Percentiles rank a stretch among this genome's conserved stretches.
These are phyloP conservation scores for Schizochytrium sp. DNA, from an alignment of 108 stramenopile species.

Conservation along the genomic window DNA sequence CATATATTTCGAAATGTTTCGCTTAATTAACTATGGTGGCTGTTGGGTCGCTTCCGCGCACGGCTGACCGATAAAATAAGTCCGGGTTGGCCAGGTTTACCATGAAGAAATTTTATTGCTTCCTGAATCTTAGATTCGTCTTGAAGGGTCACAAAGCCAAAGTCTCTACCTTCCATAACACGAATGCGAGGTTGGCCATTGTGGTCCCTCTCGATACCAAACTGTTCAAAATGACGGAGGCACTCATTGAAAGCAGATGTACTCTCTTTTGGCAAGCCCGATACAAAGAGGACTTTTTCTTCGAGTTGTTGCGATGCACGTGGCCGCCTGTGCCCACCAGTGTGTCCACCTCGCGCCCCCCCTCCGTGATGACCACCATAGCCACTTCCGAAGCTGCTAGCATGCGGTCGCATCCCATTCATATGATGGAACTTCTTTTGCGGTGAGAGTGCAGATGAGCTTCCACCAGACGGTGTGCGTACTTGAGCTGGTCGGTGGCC, in stretches of 20 bases:
- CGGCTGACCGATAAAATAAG: background rate
- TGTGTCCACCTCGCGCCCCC: background rate
- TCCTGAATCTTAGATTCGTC: background rate
- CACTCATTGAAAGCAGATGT: constrained; percentile 39
- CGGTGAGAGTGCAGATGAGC: background rate
- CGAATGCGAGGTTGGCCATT: constrained; percentile 36
- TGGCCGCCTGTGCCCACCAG: constrained; percentile 2
- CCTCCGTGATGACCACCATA: background rate
- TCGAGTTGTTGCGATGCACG: constrained; percentile 7
- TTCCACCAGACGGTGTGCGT: background rate
- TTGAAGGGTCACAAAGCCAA: constrained; percentile 27
- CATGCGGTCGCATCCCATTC: too few species aligned
- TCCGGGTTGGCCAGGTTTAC: constrained; percentile 27
- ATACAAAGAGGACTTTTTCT: constrained; percentile 41
- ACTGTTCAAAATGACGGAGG: constrained; percentile 43
- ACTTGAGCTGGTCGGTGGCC: background rate
- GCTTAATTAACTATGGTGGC: too few species aligned
- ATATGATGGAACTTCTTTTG: background rate
- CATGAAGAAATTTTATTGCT: constrained; percentile 27
- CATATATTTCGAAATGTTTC: too few species aligned
- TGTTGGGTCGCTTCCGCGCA: background rate
- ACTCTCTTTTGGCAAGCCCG: constrained; percentile 29
- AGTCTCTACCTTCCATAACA: constrained; percentile 47
- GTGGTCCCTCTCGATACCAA: constrained; percentile 53
- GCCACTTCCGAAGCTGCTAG: background rate